Percentiles rank a stretch among this genome's conserved stretches.
Conservation (phyloP, 768 basidiomycete genomes). For the Suillus variegatus region DNA sequence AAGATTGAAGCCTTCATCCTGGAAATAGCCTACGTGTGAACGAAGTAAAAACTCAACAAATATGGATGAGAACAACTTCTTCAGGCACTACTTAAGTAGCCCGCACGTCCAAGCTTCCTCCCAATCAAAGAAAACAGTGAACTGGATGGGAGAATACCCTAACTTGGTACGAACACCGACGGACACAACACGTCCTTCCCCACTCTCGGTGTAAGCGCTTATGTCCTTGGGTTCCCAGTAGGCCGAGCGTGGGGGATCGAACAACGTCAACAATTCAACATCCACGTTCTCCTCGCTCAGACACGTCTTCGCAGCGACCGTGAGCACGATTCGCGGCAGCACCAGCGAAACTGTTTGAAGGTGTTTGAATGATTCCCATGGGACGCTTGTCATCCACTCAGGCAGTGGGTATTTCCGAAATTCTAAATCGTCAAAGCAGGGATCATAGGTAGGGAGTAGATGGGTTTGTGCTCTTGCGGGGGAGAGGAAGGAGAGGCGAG, state of each 20-base stretch:
- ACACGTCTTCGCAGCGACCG: not conserved
- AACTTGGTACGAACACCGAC: not conserved
- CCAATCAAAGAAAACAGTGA: not conserved
- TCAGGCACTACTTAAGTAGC: not conserved
- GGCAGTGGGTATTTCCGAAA: slow-evolving; percentile 2
- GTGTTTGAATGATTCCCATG: slow-evolving; percentile 32
- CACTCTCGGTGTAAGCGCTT: not conserved
- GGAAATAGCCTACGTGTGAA: not conserved
- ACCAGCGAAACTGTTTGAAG: slow-evolving; percentile 16
- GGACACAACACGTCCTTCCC: not conserved
- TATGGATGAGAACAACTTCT: not conserved
- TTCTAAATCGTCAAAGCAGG: not conserved
- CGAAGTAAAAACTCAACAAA: not conserved
- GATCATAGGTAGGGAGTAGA: not conserved
- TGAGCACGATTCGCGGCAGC: not conserved
- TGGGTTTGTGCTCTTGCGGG: not conserved
- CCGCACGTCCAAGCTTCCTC: not conserved
- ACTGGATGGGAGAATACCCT: not conserved
- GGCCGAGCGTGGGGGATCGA: not conserved
- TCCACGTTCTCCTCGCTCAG: not conserved
- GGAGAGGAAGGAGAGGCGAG: slow-evolving; percentile 36
- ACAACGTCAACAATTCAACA: not conserved
- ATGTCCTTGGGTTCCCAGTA: not conserved
- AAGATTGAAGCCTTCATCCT: not conserved
- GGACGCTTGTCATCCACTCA: slow-evolving; percentile 30